Base-by-base conservation (phyloP, 2,329 filamentous ascomycete species). In the Stenocarpella maydis region DNA sequence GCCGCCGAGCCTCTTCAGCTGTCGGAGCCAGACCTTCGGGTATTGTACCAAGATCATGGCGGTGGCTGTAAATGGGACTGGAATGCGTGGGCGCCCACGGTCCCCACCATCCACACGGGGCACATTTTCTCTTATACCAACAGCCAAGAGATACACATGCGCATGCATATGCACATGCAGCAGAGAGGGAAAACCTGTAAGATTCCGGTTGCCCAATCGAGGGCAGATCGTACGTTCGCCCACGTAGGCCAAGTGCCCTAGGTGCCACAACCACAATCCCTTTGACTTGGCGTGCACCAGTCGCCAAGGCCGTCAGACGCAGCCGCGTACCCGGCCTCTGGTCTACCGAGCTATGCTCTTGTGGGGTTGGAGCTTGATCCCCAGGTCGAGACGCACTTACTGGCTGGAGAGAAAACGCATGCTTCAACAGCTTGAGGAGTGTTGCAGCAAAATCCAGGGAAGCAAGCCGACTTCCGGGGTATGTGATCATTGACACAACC, bases 1-100 rank as follows among this genome's bases (percentile, higher is more conserved):
- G 45, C 74, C 64, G 43, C 74, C 76, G 37, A 78, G 55, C 74
- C 78, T 81, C 71, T 76, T 76, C 41, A 80, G 69, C 19, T 63
- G 43, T 24, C 28, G 41, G 28, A 47, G 41, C 58, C 58, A 45
- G 28, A 24, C 28, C 43, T 28, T 63, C 41, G 28, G 58, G 43
- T 47, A 24, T 15, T 47, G 58, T 37, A 28, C 41, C 58, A 49
- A 49, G 26, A 14, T 63, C 58, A 49, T 49, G 5, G 8, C 34
- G 28, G 58, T 49, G 9, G 47, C 17, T 49, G 55, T 47, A 41
- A 12, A 49, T 49, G 41, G 28, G 28, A 45, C 28, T 63, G 58
- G 58, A 63, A 34, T 63, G 28, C 43, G 58, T 17, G 43, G 43
- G n/a, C 58, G 43, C 5, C 43, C n/a, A 21, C 43, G n/a, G 43